These are phyloP conservation scores for Rutstroemia sydowiana DNA, from an alignment of 2,329 filamentous ascomycete genomes.

Conservation along the genomic window DNA sequence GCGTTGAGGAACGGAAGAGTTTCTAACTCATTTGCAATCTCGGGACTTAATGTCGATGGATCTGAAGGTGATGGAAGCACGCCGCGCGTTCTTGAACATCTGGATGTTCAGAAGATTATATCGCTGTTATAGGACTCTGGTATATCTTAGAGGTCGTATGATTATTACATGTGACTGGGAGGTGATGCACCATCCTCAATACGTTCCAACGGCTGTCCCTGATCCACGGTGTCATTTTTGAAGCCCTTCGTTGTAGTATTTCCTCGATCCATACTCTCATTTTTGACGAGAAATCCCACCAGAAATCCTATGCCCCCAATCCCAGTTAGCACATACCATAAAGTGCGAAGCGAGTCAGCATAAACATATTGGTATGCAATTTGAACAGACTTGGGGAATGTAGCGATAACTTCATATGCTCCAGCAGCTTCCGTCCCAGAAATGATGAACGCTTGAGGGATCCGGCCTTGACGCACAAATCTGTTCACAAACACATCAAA, in stretches of 20 bases:
- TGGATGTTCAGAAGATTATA: conserved; percentile 53
- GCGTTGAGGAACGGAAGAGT: neutral
- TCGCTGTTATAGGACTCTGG: too few relatives aligned
- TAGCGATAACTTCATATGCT: neutral
- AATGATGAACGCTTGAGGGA: neutral
- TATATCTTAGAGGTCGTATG: too few relatives aligned
- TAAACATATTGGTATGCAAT: neutral
- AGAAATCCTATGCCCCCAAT: neutral
- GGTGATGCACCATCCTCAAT: too few relatives aligned
- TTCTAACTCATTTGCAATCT: neutral
- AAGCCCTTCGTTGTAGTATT: too few relatives aligned
- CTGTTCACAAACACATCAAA: neutral
- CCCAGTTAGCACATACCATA: neutral
- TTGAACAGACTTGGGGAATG: neutral
- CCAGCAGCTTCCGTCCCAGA: neutral
- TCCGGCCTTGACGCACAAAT: neutral
- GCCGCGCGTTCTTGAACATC: conserved; percentile 45
- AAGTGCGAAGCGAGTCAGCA: neutral
- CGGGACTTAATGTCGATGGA: neutral
- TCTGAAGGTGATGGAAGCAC: conserved; percentile 36
- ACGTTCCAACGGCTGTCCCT: too few relatives aligned
- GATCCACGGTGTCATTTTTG: too few relatives aligned
- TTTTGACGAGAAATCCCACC: too few relatives aligned
- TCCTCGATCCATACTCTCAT: too few relatives aligned
- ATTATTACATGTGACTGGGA: too few relatives aligned